These are phyloP conservation scores for Raffaelea ambrosiae DNA, from an alignment of 2,329 filamentous ascomycete genomes.

Conservation along the genomic window DNA sequence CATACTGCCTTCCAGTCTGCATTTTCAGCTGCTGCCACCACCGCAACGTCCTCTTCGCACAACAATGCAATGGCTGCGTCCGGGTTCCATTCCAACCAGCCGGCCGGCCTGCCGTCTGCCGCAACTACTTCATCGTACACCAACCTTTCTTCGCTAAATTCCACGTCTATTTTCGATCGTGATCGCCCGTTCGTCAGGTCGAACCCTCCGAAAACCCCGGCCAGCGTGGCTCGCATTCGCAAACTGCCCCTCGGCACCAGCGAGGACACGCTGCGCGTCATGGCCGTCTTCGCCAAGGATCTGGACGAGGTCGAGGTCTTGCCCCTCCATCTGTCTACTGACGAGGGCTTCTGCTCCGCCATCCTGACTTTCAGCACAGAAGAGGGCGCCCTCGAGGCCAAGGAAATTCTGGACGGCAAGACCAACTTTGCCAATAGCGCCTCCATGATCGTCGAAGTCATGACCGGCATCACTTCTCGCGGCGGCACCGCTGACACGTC, in stretches of 20 bases:
- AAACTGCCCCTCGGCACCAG: conserved; percentile 45
- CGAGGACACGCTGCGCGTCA: conserved; percentile 44
- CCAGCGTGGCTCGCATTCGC: conserved; percentile 34
- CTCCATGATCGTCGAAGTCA: conserved; percentile 49
- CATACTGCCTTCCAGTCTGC: neutral
- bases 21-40: conserved; percentile 4
- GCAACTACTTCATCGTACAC: conserved; percentile 23
- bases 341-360: conserved; percentile 42
- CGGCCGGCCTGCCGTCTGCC: conserved; percentile 26
- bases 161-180: conserved; percentile 29
- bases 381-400: conserved; percentile 46
- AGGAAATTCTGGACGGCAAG: conserved; percentile 48
- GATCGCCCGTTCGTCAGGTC: too few relatives aligned
- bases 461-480: too few relatives aligned
- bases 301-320: conserved; percentile 43
- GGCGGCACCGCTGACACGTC: too few relatives aligned
- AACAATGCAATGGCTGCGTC: conserved; percentile 35
- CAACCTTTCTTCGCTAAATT: conserved; percentile 10
- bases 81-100: conserved; percentile 31
- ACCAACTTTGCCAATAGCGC: conserved; percentile 40
- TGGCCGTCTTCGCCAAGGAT: conserved; percentile 52
- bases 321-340: conserved; percentile 37
- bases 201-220: too few relatives aligned
- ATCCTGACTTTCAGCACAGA: conserved; percentile 44
- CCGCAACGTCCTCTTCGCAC: conserved; percentile 16